Evolutionary conservation across 257 asterid species (phyloP), one percentile per base, ranked within the genome.

Genomic region (Anisodus acutangulus): DNA sequence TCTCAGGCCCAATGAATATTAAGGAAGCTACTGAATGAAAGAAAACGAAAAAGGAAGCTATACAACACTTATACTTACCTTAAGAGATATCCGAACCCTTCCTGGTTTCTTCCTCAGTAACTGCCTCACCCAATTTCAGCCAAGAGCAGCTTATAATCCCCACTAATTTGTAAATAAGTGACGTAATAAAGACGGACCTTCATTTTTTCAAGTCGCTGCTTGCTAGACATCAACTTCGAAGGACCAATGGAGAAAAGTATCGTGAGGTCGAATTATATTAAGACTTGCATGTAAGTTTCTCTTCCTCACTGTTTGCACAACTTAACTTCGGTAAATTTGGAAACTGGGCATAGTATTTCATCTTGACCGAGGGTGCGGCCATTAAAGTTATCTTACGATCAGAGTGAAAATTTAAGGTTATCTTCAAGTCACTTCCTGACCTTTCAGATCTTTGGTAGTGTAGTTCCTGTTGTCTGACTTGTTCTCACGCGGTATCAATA

Each of bases 1-100:
- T 68, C 19, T 37, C 51, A 68, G 53, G 76, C 22, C 26, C 26
- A 68, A 68, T 68, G 76, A 37, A 68, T 68, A 13, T 37, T 68
- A 4, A 12, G 51, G 76, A 37, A 68, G 26, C 26, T 68, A 68
- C 51, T 15, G 13, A 12, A 66, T 31, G 45, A 37, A 15, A 37
- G 45, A 68, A 68, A 68, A 10, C 15, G 12, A 6, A 68, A n/a
- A 17, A 63, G 6, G 6, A 37, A 37, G 22, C 51, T 37, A 37
- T 37, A 68, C 76, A 68, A 3, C 47, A 68, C 76, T 67, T 67
- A 13, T 35, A 37, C 51, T 68, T 68, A 49, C 76, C 76, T 67
- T 37, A 6, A 68, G 22, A 37, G 16, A 37, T 19, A 68, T 68
- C 45, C 6, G 76, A 68, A 49, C 2, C 64, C 3, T 22, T 58